Evolutionary conservation across 805 yeast species (phyloP).

Genomic region (Hanseniaspora vineae): DNA sequence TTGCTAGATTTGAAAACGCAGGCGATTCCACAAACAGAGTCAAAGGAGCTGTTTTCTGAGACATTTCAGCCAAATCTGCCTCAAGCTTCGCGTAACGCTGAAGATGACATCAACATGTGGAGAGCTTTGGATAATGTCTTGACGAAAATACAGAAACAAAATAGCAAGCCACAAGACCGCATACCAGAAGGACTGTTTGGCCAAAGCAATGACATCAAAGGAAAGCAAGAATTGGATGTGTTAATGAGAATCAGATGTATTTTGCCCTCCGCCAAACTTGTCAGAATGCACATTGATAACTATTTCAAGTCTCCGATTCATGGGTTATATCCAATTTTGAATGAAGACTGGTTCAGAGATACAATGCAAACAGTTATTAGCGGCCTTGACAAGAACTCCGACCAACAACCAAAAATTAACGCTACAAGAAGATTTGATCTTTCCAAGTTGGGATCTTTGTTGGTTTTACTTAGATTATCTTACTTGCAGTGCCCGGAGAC

Average conservation of each 20-base stretch:
- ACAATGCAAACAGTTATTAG: constrained; percentile 25
- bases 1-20: constrained; percentile 1
- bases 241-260: constrained; percentile 23
- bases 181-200: constrained; percentile 7
- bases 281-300: constrained; percentile 34
- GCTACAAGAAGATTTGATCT: constrained; percentile 34
- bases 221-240: constrained; percentile 13
- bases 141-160: constrained; percentile 3
- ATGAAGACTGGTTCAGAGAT: constrained; percentile 23
- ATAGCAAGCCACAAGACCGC: constrained; percentile 1
- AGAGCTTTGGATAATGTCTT: constrained; percentile 7
- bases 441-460: constrained; percentile 34
- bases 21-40: not conserved
- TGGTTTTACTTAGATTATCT: constrained; percentile 32
- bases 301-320: constrained; percentile 31
- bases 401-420: constrained; percentile 22
- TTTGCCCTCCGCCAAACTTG: constrained; percentile 30
- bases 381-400: constrained; percentile 26
- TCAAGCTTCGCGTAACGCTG: not conserved
- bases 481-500: constrained; percentile 28
- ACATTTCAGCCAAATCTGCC: not conserved
- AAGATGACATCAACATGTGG: constrained; percentile 8
- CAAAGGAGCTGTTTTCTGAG: not conserved
- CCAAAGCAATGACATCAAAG: constrained; percentile 7
- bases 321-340: constrained; percentile 36